Conservation (phyloP, 106 monocot species). For the Dendrobium catenatum region DNA sequence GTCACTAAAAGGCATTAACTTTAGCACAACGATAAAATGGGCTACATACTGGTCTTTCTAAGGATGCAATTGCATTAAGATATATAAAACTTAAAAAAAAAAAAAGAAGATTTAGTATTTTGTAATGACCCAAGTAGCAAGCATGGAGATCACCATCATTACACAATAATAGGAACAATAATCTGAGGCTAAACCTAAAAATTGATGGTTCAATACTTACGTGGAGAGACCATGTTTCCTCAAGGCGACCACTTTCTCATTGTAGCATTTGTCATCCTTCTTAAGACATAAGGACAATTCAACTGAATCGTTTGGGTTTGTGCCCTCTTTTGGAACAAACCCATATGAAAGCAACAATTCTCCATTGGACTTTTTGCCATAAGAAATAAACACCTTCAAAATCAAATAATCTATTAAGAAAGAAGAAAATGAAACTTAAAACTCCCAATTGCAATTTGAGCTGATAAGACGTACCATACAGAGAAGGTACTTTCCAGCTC, state of each 20-base stretch:
- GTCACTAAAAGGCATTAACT: background rate
- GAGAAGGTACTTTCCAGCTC: background rate
- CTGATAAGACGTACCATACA: background rate
- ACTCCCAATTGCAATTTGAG: background rate
- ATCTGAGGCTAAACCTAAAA: background rate
- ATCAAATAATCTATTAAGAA: background rate
- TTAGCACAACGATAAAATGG: background rate
- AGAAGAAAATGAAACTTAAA: background rate
- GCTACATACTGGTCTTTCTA: background rate
- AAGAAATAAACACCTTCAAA: conserved; percentile 93
- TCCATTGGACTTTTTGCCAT: conserved; percentile 95
- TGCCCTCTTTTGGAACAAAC: conserved; percentile 94
- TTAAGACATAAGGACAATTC: conserved; percentile 65
- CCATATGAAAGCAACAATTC: conserved; percentile 98
- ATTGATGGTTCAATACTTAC: conserved; percentile 41
- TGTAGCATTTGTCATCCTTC: conserved; percentile 69
- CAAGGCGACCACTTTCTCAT: conserved; percentile 65
- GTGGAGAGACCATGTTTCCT: conserved; percentile 63
- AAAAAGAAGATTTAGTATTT: background rate
- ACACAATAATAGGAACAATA: background rate
- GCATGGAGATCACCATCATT: background rate
- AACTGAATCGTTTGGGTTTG: conserved; percentile 89
- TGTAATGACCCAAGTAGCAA: background rate
- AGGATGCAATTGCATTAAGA: background rate
- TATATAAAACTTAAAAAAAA: background rate